phyloP scores from a whole-genome alignment of 148 eudicot genomes.

The Amaranthus hypochondriacus region DNA sequence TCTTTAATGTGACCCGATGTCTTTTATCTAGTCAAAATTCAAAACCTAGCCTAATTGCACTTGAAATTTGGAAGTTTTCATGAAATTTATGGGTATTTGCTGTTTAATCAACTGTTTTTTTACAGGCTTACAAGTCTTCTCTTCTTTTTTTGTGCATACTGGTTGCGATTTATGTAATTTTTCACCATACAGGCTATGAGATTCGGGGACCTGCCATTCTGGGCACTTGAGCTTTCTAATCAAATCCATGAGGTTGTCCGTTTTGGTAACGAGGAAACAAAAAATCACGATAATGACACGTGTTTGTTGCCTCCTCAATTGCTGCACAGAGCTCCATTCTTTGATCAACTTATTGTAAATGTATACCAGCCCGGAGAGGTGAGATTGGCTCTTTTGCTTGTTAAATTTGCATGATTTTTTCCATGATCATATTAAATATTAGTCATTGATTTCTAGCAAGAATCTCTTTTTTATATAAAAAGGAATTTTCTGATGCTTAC shows the following conservation, averaged over 20 bases:
- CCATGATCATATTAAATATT: background rate
- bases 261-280: conserved; percentile 26
- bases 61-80: no score
- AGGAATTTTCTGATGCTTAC: background rate
- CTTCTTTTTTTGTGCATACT: background rate
- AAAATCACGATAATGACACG: conserved; percentile 20
- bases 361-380: conserved; percentile 98
- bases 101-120: background rate
- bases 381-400: conserved; percentile 25
- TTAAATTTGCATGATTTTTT: background rate
- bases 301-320: conserved; percentile 55
- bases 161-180: background rate
- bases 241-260: conserved; percentile 40
- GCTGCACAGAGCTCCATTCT: conserved; percentile 73
- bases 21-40: background rate
- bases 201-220: conserved; percentile 74
- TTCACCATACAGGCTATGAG: conserved; percentile 65
- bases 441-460: background rate
- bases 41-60: no score
- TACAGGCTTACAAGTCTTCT: no score
- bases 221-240: conserved; percentile 67
- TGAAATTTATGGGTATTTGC: background rate
- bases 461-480: background rate
- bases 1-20: background rate
- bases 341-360: conserved; percentile 62